Percentiles rank a stretch among this genome's conserved stretches.
Evolutionary conservation across 192 early-diverging fungal species (phyloP).

Genomic region (Thoreauomyces humboldtii): DNA sequence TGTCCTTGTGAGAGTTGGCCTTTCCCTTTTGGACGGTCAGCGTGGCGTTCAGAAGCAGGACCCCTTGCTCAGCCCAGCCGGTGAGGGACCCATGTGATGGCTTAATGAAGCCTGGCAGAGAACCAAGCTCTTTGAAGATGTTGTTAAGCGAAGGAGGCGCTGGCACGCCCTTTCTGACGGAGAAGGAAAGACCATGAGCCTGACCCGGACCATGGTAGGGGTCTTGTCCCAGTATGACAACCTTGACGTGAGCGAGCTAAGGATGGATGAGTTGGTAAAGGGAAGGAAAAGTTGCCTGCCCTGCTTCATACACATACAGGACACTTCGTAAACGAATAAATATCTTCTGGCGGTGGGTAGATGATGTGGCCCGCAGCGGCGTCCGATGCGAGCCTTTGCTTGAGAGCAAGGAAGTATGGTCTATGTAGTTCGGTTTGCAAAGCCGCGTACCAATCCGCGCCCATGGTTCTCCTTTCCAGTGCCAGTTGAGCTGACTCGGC

Average conservation of each 20-base stretch:
- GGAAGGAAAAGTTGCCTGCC: too few relatives aligned
- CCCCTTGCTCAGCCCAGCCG: conserved; percentile 52
- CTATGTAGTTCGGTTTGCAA: conserved; percentile 37
- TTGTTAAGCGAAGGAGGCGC: conserved; percentile 86
- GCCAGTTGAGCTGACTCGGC: conserved; percentile 4
- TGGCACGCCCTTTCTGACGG: conserved; percentile 72
- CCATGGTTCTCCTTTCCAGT: conserved; percentile 58
- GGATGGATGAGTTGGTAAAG: too few relatives aligned
- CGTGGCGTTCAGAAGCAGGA: conserved; percentile 84
- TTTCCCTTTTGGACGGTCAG: conserved; percentile 80
- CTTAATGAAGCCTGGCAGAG: conserved; percentile 68
- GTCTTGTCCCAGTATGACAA: conserved; percentile 95
- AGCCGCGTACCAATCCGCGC: conserved; percentile 54
- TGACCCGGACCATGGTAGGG: conserved; percentile 77
- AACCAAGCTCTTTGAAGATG: conserved; percentile 80
- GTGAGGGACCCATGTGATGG: conserved; percentile 68
- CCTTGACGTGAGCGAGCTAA: conserved; percentile 59
- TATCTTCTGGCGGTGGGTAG: conserved; percentile 70
- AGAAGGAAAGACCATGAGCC: conserved; percentile 89
- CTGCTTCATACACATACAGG: conserved; percentile 44
- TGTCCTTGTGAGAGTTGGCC: conserved; percentile 74
- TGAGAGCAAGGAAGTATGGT: conserved; percentile 57
- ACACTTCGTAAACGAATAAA: conserved; percentile 76
- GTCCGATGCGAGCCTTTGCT: conserved; percentile 65
- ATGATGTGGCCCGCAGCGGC: conserved; percentile 48